These are phyloP conservation scores for Amphibolis antarctica DNA, from an alignment of 106 monocot genomes.

Conservation along the genomic window DNA sequence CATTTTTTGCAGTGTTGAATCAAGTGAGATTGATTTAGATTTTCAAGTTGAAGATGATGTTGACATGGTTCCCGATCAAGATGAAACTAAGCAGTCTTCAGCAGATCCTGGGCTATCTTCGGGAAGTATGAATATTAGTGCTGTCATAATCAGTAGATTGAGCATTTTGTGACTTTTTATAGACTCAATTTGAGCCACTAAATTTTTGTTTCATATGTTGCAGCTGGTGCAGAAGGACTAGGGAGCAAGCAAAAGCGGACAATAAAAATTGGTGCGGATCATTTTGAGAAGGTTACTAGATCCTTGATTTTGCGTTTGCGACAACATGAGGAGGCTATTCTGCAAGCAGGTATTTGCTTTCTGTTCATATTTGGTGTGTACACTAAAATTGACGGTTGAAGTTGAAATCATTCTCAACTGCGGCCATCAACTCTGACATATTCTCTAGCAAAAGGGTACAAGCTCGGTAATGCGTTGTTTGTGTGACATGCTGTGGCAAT, in stretches of 20 bases:
- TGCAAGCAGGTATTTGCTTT: slow-evolving; percentile 55
- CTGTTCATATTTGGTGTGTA: background rate
- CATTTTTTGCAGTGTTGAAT: slow-evolving; percentile 70
- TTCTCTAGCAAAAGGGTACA: no score
- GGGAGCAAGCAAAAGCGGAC: slow-evolving; percentile 45
- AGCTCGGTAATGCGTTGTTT: no score
- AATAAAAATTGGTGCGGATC: slow-evolving; percentile 72
- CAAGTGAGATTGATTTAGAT: slow-evolving; percentile 95
- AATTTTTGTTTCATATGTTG: background rate
- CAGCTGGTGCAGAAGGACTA: slow-evolving; percentile 28
- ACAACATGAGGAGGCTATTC: slow-evolving; percentile 73
- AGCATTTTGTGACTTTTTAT: no score
- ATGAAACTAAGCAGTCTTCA: slow-evolving; percentile 19
- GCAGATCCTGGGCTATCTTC: slow-evolving; percentile 20
- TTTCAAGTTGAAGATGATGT: slow-evolving; percentile 76
- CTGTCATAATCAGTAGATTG: background rate
- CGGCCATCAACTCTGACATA: no score
- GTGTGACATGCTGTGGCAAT: no score
- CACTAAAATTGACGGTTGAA: background rate
- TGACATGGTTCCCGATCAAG: slow-evolving; percentile 22
- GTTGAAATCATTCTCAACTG: no score
- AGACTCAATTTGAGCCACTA: background rate
- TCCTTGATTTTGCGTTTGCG: slow-evolving; percentile 68
- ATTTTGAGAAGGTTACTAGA: slow-evolving; percentile 86
- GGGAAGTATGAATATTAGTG: slow-evolving; percentile 57